Evolutionary conservation across 2,329 filamentous ascomycete genomes (phyloP).

Genomic region (Colletotrichum shisoi): DNA sequence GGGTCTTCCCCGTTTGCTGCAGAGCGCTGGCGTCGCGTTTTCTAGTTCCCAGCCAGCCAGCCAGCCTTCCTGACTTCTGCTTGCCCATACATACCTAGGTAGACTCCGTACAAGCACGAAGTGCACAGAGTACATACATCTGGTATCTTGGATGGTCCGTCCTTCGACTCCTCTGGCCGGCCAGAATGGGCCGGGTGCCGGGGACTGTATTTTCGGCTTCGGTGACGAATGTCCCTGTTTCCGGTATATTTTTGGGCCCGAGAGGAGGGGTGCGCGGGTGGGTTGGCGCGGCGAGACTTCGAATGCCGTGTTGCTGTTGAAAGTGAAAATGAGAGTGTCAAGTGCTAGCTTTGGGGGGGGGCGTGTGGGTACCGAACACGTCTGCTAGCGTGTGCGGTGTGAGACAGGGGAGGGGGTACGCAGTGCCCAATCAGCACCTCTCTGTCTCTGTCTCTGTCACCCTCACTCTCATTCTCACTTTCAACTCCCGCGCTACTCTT

Average conservation of each 20-base stretch:
- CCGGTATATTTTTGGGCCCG: slow-evolving; percentile 18
- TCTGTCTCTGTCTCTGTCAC: background rate
- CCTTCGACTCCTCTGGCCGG: no score
- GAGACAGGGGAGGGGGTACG: slow-evolving; percentile 6
- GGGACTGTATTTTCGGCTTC: slow-evolving; percentile 12
- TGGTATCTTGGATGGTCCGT: no score
- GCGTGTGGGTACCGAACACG: slow-evolving; percentile 36
- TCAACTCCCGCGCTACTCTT: background rate
- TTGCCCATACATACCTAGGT: no score
- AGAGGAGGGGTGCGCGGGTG: background rate
- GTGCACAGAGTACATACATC: no score
- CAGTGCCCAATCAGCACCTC: slow-evolving; percentile 12
- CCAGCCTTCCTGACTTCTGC: background rate
- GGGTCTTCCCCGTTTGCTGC: background rate
- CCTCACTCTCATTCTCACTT: slow-evolving; percentile 13
- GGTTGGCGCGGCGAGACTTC: background rate
- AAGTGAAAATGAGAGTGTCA: background rate
- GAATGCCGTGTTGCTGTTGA: background rate
- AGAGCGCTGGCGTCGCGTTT: slow-evolving; percentile 25
- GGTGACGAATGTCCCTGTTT: slow-evolving; percentile 22
- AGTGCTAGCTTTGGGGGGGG: background rate
- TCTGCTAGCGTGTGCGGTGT: slow-evolving; percentile 29
- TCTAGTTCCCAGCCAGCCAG: slow-evolving; percentile 21
- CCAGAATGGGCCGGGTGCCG: background rate
- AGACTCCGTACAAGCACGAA: no score